Base-by-base conservation (phyloP, 2,329 filamentous ascomycete species). In the Apiospora hydei region DNA sequence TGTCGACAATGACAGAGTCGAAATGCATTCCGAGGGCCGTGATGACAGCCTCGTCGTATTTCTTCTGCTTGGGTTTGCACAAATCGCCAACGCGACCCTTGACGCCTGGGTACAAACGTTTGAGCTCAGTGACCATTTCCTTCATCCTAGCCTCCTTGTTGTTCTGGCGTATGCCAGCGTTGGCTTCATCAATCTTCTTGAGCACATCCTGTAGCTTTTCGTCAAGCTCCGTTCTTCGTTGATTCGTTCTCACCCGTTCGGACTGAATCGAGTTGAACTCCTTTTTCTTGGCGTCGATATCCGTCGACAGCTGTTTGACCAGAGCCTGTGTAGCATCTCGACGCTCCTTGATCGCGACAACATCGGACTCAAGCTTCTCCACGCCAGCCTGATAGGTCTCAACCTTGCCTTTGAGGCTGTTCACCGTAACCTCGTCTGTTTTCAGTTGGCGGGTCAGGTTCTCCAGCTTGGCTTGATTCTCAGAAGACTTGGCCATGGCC, bases 41-140 rank as follows among this genome's bases (percentile, higher is more conserved):
- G 77, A 94, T 94, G 74, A 99, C 94, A 66, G 96, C 96, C 76
- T 96, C 94, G 75, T 96, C 94, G 78, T 92, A 99, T 81, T 98
- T 98, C 84, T 97, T 98, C 84, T 98, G 94, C 82, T 98, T 98
- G 1, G 96, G 96, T 76, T 94, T 95, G 84, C 96, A 98, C 57
- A 99, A 89, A 75, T 98, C 94, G 74, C 94, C 94, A 66, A 98
- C 90, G 66, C 96, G 92, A 26, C 96, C 96, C 76, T 94, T 94
- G 64, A 99, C 96, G 67, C 96, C 96, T 1, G 95, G 94, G 77
- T 95, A 98, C 74, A 98, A 93, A 70, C 95, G 92, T 82, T 97
- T 98, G 78, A 99, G 87, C 44, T 94, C 92, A 14, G 92, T 91
- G 46, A 98, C 92, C 79, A 94, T 93, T 79, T 98, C 95, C 77